phyloP scores from a whole-genome alignment of 345 rosid species.

The Gossypium raimondii region DNA sequence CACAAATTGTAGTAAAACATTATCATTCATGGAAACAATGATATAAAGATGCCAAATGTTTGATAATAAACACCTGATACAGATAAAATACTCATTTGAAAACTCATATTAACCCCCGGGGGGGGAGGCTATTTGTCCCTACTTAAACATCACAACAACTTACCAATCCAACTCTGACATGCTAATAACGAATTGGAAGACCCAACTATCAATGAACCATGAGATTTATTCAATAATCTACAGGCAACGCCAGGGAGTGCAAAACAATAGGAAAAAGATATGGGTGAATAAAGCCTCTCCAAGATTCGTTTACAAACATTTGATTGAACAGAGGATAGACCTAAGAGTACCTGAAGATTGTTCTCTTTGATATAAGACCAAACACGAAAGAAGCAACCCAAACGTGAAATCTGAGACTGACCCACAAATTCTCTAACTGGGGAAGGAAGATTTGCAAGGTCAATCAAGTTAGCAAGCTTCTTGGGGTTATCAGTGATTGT shows the following conservation, averaged over 20 bases:
- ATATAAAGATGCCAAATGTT: neutral
- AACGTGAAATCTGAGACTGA: slow-evolving; percentile 80
- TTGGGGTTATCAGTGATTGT: slow-evolving; percentile 66
- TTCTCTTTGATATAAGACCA: slow-evolving; percentile 91
- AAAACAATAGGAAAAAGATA: neutral
- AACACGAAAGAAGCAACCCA: slow-evolving; percentile 83
- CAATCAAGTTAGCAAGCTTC: slow-evolving; percentile 76
- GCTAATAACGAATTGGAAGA: neutral
- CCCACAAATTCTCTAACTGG: slow-evolving; percentile 81
- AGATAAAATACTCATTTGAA: neutral
- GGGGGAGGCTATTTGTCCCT: neutral
- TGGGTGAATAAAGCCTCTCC: neutral
- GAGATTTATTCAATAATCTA: neutral
- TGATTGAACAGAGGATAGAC: neutral
- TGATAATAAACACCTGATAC: neutral
- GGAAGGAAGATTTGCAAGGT: slow-evolving; percentile 86
- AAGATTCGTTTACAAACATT: neutral
- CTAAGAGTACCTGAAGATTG: slow-evolving; percentile 64
- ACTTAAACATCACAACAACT: neutral
- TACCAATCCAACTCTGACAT: neutral
- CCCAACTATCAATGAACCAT: neutral
- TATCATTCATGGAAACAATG: neutral
- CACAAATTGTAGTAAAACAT: neutral
- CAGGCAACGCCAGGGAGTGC: neutral
- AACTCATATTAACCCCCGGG: neutral